Evolutionary conservation across 805 yeast species (phyloP), one percentile per base, ranked within the genome.

Genomic region (Zygoascus flipseniorum): DNA sequence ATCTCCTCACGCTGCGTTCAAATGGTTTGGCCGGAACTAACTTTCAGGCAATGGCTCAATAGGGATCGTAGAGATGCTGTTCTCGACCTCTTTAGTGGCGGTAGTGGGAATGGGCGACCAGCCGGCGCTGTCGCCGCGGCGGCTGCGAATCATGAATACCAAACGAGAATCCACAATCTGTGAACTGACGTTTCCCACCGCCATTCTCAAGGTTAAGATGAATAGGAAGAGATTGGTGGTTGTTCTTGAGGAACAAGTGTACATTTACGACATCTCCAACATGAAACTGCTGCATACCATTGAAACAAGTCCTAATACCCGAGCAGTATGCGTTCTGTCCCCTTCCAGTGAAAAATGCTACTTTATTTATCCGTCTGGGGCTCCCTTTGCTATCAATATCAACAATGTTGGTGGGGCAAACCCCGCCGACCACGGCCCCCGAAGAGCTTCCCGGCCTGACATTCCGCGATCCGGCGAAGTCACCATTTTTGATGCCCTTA

Each of bases 251-350:
- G 92, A 88, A 56, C 95, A 90, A 68, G 80, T 93, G 9, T 86
- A 82, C 65, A 80, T 92, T 47, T 93, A 92, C 71, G 97, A 92
- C 67, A 84, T 92, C 56, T 81, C 93, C 54, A 87, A 95, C 66
- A 89, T 92, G 83, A 82, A 86, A 62, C 77, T 90, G 26, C 66
- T 92, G 43, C 86, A 82, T 62, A 83, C 85, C 1, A 77, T 85
- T 37, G 89, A 85, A 48, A 77, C 82, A 0, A 63, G 72, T 16
- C 71, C 80, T 1, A 83, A 77, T 56, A 70, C 70, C 11, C 52
- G 51, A 11, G 76, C 73, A 20, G 68, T 73, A 2, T 68, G 70
- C 26, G 69, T 71, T 4, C 57, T 70, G 26, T 64, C 71, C 2
- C 60, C 63, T 14, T 62, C 80, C 1, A 66, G 68, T 20, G 82